phyloP scores from a whole-genome alignment of 2,329 filamentous ascomycete genomes.

The Corynespora cassiicola region DNA sequence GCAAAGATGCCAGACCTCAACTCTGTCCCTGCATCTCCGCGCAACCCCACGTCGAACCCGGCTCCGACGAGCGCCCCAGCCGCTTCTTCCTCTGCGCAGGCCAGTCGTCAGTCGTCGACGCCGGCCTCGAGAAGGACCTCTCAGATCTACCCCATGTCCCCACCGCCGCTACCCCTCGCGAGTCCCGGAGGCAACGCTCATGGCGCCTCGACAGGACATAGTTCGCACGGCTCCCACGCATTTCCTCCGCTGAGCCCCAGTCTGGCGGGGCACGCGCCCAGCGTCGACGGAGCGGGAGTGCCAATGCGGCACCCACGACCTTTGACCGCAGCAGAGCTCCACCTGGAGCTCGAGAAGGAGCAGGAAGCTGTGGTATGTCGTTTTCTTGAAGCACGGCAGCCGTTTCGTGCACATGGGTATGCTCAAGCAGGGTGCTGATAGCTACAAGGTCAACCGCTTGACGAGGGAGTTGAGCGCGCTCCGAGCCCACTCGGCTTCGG shows the following conservation, averaged over 20 bases:
- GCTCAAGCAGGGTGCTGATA: conserved; percentile 3
- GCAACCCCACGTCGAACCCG: conserved; percentile 12
- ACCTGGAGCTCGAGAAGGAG: conserved; percentile 90
- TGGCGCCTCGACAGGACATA: conserved; percentile 22
- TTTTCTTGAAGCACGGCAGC: not conserved
- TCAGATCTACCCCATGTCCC: conserved; percentile 51
- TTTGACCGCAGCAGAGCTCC: conserved; percentile 86
- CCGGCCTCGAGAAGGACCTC: conserved; percentile 50
- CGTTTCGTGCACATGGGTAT: not conserved
- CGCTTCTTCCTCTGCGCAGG: conserved; percentile 34
- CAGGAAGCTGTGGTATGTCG: conserved; percentile 87
- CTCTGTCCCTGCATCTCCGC: conserved; percentile 11
- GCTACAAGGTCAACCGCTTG: conserved; percentile 80
- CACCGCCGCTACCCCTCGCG: conserved; percentile 50
- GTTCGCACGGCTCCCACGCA: conserved; percentile 34
- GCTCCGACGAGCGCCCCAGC: conserved; percentile 25
- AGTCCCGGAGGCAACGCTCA: conserved; percentile 42
- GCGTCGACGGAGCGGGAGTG: conserved; percentile 55
- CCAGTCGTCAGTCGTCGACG: conserved; percentile 43
- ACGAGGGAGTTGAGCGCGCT: conserved; percentile 87
- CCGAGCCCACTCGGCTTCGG: conserved; percentile 71
- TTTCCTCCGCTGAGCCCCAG: conserved; percentile 47
- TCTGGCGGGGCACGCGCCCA: conserved; percentile 27
- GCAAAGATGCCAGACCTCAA: conserved; percentile 15
- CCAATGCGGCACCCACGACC: conserved; percentile 87